phyloP scores from a whole-genome alignment of 495 filamentous ascomycete genomes.

The Penicillium pancosmium region DNA sequence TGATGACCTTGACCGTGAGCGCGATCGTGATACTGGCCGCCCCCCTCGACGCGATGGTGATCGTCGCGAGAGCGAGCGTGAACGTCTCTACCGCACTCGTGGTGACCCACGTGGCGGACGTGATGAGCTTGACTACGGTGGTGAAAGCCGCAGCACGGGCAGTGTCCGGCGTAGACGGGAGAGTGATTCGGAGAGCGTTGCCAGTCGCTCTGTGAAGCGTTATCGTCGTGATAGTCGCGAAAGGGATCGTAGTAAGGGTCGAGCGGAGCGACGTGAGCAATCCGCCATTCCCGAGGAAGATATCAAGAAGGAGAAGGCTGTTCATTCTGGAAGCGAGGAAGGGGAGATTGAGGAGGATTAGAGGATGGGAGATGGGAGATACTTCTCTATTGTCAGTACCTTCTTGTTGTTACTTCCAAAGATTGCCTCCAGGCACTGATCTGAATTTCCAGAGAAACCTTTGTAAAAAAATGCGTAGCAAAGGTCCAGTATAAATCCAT shows the following conservation, averaged over 20 bases:
- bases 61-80: conserved; percentile 76
- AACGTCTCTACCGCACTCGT: conserved; percentile 79
- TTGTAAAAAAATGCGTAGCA: too few relatives aligned
- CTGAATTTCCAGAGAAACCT: too few relatives aligned
- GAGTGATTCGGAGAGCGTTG: conserved; percentile 73
- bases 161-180: conserved; percentile 62
- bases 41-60: conserved; percentile 53
- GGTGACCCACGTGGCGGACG: conserved; percentile 73
- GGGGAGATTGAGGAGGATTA: conserved; percentile 96
- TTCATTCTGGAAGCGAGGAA: conserved; percentile 90
- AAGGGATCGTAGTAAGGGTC: conserved; percentile 57
- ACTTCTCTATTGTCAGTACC: not conserved
- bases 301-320: conserved; percentile 61
- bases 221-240: conserved; percentile 49
- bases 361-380: not conserved
- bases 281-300: conserved; percentile 42
- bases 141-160: conserved; percentile 65
- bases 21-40: conserved; percentile 59
- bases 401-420: not conserved
- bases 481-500: too few relatives aligned
- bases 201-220: conserved; percentile 59
- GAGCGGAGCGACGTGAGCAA: conserved; percentile 61
- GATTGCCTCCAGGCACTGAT: too few relatives aligned
- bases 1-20: conserved; percentile 57
- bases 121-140: conserved; percentile 84